Evolutionary conservation across 2,329 filamentous ascomycete species (phyloP), one percentile per base, ranked within the genome.

Genomic region (Xylaria sp.): DNA sequence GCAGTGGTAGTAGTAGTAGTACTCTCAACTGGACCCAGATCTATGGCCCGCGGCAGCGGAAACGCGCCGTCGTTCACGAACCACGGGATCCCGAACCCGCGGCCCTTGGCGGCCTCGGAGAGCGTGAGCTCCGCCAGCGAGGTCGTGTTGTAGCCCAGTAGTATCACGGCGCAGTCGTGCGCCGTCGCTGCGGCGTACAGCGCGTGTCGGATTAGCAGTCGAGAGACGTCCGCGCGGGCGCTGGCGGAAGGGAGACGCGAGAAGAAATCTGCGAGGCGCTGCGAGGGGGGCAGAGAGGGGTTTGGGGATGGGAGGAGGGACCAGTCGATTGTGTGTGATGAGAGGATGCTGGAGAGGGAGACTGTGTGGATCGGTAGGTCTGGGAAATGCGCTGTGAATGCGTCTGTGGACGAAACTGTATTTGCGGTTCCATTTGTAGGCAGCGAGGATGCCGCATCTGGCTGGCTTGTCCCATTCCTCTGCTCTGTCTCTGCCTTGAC

Each of bases 121-220:
- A 99, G 88, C 0, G 94, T 93, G 76, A 93, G 90, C 74, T 95
- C 93, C 3, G 96, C 95, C 37, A 99, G 89, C 18, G 90, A 89
- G 5, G 94, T 98, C 23, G 96, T 97, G 73, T 90, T 97, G 81
- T 95, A 91, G 25, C 93, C 94, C 80, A 96, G 91, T 1, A 98
- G 81, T 51, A 98, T 86, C 13, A 89, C 90, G 72, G 91, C 88
- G 78, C 90, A 96, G 13, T 78, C 81, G 34, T 86, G 81, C 18
- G 83, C 79, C 70, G 87, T 85, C 10, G 92, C 92, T 54, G 89
- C 83, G 54, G 88, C 83, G 60, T 94, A 83, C 39, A 98, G 86
- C 5, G 97, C 83, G 73, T 92, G 89, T 7, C 89, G 91, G 41
- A 91, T 85, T 32, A 98, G 84, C 32, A 94, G 88, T 15, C 88